Evolutionary conservation across 2,329 filamentous ascomycete species (phyloP).

Genomic region (Aureobasidium sp.): DNA sequence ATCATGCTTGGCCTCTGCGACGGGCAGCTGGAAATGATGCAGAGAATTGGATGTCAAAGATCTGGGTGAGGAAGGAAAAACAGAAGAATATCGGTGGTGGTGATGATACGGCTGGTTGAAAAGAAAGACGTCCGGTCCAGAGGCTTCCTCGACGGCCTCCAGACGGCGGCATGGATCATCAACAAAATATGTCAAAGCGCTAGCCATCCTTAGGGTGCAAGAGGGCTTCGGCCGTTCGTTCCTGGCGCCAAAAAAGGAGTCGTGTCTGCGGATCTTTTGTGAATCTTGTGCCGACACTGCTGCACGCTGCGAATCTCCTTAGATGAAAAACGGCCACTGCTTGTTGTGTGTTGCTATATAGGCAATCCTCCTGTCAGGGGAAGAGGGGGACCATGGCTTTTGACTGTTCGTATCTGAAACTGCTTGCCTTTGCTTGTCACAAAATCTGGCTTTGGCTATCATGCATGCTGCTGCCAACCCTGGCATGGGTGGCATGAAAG

Average conservation of each 20-base stretch:
- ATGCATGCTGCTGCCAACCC: not conserved
- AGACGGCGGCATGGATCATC: slow-evolving; percentile 9
- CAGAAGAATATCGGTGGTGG: slow-evolving; percentile 6
- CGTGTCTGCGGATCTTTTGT: not conserved
- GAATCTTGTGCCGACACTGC: slow-evolving; percentile 9
- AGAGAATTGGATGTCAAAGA: not conserved
- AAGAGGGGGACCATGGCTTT: not conserved
- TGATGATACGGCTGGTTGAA: slow-evolving; percentile 1
- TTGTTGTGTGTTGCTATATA: not conserved
- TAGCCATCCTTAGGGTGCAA: slow-evolving; percentile 3
- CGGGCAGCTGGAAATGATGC: not conserved
- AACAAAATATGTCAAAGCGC: slow-evolving; percentile 12
- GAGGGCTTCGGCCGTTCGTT: slow-evolving; percentile 9
- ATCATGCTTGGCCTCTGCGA: slow-evolving; percentile 12
- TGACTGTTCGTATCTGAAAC: not conserved
- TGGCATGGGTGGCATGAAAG: slow-evolving; percentile 3
- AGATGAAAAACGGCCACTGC: slow-evolving; percentile 4
- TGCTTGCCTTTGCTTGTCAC: not conserved
- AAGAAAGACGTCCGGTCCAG: slow-evolving; percentile 2
- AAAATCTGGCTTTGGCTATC: not conserved
- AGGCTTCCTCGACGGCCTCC: slow-evolving; percentile 2
- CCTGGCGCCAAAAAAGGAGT: slow-evolving; percentile 12
- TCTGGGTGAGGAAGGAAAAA: not conserved
- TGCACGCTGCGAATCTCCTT: slow-evolving; percentile 1
- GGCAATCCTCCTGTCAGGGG: not conserved